These are phyloP conservation scores for Rubus parviflorus DNA, from an alignment of 306 rosid genomes.

Conservation along the genomic window DNA sequence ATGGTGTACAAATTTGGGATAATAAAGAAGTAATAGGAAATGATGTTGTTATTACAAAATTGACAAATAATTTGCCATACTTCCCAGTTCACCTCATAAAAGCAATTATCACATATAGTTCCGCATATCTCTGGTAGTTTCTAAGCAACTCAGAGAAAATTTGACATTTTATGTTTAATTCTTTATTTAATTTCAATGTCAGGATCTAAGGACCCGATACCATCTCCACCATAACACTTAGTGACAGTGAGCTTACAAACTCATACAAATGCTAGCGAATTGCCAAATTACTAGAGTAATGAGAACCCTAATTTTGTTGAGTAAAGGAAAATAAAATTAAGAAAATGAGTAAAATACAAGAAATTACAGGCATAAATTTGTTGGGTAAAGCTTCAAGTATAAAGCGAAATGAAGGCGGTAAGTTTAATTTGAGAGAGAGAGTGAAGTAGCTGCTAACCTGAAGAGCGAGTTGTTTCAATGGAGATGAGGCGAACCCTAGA, in stretches of 20 bases:
- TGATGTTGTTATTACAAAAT: background rate
- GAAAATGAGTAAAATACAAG: background rate
- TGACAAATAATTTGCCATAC: background rate
- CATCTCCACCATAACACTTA: background rate
- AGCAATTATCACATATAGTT: background rate
- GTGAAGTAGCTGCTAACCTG: constrained; percentile 2
- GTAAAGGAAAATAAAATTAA: background rate
- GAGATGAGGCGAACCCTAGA: constrained; percentile 14
- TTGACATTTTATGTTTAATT: background rate
- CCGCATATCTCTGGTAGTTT: background rate
- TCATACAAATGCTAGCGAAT: background rate
- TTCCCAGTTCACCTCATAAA: background rate
- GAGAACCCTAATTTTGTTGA: background rate
- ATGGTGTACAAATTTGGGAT: no score
- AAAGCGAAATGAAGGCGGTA: background rate
- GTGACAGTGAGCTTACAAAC: background rate
- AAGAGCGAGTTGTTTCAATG: background rate
- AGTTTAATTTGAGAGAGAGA: background rate
- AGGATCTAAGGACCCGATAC: background rate
- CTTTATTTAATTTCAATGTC: background rate
- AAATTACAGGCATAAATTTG: background rate
- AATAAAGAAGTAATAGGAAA: background rate
- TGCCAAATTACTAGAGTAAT: background rate
- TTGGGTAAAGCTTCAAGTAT: background rate
- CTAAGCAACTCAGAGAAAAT: background rate